A percentile compares a stretch with the other conserved stretches of the same genome.
Conservation (phyloP, 148 eudicot species). For the Arbutus unedo region DNA sequence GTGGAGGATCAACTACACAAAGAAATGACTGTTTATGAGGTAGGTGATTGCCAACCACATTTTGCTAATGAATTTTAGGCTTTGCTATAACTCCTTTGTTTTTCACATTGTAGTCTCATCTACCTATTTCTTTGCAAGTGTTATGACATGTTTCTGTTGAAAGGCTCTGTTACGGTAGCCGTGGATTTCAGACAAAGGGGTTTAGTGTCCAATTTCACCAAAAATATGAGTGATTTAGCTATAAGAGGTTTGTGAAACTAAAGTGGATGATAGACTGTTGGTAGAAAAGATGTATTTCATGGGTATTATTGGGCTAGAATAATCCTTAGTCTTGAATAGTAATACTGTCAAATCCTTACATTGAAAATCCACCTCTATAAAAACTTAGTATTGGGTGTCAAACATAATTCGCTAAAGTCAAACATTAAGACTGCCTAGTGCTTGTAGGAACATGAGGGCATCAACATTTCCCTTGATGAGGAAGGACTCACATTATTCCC, state of each 20-base stretch:
- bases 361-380: background rate
- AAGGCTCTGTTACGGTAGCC: background rate
- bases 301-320: background rate
- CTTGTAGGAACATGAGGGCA: background rate
- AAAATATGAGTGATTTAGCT: background rate
- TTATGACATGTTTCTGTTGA: background rate
- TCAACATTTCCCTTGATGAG: background rate
- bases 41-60: slow-evolving; percentile 21
- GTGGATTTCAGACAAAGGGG: background rate
- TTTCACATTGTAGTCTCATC: background rate
- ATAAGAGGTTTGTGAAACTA: background rate
- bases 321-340: background rate
- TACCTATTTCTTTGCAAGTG: background rate
- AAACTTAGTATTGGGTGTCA: background rate
- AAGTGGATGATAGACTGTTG: background rate
- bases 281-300: background rate
- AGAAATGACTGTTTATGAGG: slow-evolving; percentile 99
- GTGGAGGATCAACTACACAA: slow-evolving; percentile 86
- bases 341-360: too few species aligned
- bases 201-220: background rate
- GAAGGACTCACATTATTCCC: background rate
- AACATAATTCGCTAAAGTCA: background rate
- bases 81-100: background rate
- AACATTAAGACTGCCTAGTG: slow-evolving; percentile 1
- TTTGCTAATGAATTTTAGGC: background rate